Evolutionary conservation across 192 early-diverging fungal species (phyloP).

Genomic region (Dissophora globulifera): DNA sequence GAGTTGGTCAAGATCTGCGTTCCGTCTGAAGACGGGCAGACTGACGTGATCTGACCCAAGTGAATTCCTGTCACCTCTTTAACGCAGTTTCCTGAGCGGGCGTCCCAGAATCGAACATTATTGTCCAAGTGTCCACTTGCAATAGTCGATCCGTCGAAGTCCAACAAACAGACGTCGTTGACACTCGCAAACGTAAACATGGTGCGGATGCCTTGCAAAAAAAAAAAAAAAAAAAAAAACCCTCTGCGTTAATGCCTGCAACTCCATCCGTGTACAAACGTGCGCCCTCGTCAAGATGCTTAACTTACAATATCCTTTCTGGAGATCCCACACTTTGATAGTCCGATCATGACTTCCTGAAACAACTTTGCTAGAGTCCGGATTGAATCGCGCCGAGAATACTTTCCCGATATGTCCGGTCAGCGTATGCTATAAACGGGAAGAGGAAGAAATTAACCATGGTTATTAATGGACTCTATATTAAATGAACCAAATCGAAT

Average conservation of each 20-base stretch:
- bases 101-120: constrained; percentile 93
- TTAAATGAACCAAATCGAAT: no score
- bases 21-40: constrained; percentile 79
- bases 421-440: constrained; percentile 79
- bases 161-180: constrained; percentile 87
- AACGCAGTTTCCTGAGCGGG: constrained; percentile 78
- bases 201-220: constrained; percentile 72
- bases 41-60: constrained; percentile 88
- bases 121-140: constrained; percentile 96
- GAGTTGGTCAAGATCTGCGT: constrained; percentile 90
- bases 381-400: constrained; percentile 84
- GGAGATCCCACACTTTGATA: constrained; percentile 95
- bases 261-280: no score
- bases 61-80: constrained; percentile 90
- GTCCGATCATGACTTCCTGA: constrained; percentile 97
- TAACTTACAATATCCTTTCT: constrained; percentile 86
- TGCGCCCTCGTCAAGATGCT: background rate
- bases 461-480: no score
- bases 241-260: background rate
- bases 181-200: constrained; percentile 95
- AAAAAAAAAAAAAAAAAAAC: background rate
- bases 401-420: constrained; percentile 97
- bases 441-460: background rate
- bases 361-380: constrained; percentile 82
- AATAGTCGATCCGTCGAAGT: constrained; percentile 74